phyloP scores from a whole-genome alignment of 768 basidiomycete species.

The Lactifluus rugatus region DNA sequence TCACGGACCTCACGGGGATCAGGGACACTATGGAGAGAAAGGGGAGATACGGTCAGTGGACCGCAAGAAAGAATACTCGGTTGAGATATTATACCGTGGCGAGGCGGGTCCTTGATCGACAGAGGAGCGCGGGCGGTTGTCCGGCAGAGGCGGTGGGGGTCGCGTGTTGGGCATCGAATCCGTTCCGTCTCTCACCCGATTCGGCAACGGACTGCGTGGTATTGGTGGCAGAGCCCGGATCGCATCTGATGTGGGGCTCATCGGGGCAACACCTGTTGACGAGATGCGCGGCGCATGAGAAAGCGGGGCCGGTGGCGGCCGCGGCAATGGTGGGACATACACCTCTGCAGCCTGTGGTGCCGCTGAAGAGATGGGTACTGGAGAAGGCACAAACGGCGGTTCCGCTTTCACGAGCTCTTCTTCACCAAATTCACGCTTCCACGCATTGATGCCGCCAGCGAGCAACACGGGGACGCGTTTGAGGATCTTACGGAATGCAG shows the following conservation, averaged over 20 bases:
- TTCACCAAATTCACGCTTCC: conserved; percentile 53
- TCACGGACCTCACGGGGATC: conserved; percentile 10
- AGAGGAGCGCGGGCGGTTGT: conserved; percentile 24
- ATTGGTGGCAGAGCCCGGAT: conserved; percentile 9
- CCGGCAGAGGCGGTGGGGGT: conserved; percentile 11
- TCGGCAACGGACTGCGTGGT: conserved; percentile 11
- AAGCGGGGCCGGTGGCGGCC: not conserved
- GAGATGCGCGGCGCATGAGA: not conserved
- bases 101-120: conserved; percentile 34
- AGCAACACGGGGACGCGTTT: conserved; percentile 74
- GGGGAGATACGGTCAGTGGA: not conserved
- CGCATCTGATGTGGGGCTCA: not conserved
- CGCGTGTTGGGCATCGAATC: conserved; percentile 21
- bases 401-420: conserved; percentile 27
- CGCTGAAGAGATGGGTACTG: not conserved
- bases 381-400: not conserved
- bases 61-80: not conserved
- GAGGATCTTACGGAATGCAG: conserved; percentile 60
- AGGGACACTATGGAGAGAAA: conserved; percentile 8
- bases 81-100: conserved; percentile 29
- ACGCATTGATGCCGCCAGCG: conserved; percentile 75
- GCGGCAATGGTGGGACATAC: not conserved
- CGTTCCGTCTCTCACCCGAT: conserved; percentile 13
- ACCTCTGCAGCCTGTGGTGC: not conserved
- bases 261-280: not conserved